A percentile compares a stretch with the other conserved stretches of the same genome.
phyloP scores from a whole-genome alignment of 164 flowering plant genomes.

The Cinnamomum chago region DNA sequence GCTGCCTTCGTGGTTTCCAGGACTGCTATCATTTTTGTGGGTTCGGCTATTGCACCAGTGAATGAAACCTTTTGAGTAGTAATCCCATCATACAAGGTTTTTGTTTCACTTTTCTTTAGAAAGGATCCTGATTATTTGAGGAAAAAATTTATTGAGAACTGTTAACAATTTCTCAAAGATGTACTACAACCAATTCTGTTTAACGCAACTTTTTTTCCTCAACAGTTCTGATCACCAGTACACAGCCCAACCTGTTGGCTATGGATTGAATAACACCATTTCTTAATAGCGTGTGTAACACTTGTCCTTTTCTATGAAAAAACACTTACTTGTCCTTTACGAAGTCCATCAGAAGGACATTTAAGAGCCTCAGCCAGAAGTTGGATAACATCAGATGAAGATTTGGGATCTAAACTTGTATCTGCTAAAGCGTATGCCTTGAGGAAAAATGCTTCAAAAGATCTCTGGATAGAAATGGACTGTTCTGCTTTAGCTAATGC shows the following conservation, averaged over 20 bases:
- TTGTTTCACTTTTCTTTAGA: too few relatives aligned
- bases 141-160: too few relatives aligned
- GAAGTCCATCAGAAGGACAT: constrained; percentile 96
- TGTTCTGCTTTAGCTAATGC: constrained; percentile 82
- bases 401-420: constrained; percentile 57
- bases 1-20: neutral
- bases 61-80: neutral
- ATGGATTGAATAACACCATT: neutral
- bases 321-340: constrained; percentile 85
- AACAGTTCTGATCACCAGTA: neutral
- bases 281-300: neutral
- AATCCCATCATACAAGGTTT: neutral
- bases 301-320: constrained; percentile 58
- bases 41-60: neutral
- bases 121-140: too few relatives aligned
- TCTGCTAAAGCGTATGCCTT: constrained; percentile 76
- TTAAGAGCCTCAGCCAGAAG: constrained; percentile 87
- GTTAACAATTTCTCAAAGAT: too few relatives aligned
- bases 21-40: neutral
- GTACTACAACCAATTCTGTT: too few relatives aligned
- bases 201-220: too few relatives aligned
- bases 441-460: constrained; percentile 88
- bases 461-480: constrained; percentile 65
- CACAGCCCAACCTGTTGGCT: neutral
- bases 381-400: constrained; percentile 64